Conservation (phyloP, 306 rosid genomes). For the Canavalia gladiata region DNA sequence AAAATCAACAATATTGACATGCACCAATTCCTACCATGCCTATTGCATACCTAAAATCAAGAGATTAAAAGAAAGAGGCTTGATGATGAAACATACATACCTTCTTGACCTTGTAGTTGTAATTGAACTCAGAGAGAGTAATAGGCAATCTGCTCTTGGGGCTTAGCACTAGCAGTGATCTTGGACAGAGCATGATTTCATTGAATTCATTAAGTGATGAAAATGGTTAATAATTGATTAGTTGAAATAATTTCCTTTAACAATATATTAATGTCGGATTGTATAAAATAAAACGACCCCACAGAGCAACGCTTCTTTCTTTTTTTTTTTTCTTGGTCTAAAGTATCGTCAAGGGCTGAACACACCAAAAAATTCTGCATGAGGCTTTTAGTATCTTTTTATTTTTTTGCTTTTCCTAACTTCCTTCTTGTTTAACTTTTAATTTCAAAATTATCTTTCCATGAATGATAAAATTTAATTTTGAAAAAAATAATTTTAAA, state of each 20-base stretch:
- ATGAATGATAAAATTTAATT: no score
- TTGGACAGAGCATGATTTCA: conserved; percentile 19
- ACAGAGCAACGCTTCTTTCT: background rate
- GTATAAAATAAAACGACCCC: background rate
- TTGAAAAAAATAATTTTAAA: no score
- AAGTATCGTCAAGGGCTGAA: no score
- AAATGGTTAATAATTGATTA: background rate
- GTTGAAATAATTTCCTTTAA: background rate
- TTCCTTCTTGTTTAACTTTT: no score
- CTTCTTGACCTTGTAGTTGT: conserved; percentile 34
- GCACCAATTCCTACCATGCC: background rate
- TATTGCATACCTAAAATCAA: conserved; percentile 9
- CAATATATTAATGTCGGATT: background rate
- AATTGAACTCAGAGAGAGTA: conserved; percentile 15
- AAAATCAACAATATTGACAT: background rate
- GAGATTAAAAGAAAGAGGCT: background rate
- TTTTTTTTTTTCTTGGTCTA: background rate
- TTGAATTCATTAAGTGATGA: background rate
- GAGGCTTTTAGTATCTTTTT: no score
- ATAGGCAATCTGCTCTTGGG: conserved; percentile 8
- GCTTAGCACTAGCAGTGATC: background rate
- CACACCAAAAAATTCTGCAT: no score
- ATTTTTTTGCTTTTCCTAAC: no score
- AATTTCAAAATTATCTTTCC: no score
- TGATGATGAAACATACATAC: background rate